Evolutionary conservation across 75 land plant species (phyloP).

Genomic region (Larix kaempferi): DNA sequence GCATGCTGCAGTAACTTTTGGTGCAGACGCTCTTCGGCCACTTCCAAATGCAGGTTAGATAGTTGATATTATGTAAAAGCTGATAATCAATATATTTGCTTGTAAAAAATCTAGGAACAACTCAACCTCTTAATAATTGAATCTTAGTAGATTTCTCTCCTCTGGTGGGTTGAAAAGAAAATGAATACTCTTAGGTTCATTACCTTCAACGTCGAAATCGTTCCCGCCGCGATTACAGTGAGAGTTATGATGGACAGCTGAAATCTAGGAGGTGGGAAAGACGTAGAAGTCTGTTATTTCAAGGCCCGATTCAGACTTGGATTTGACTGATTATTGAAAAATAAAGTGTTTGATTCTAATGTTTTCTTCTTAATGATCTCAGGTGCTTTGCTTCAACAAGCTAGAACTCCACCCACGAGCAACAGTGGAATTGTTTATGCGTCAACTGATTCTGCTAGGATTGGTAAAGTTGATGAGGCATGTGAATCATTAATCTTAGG

Average conservation of each 20-base stretch:
- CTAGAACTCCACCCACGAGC: conserved; percentile 42
- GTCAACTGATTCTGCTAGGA: conserved; percentile 52
- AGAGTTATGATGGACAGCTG: too few relatives aligned
- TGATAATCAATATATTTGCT: neutral
- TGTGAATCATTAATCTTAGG: neutral
- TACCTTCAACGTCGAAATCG: too few relatives aligned
- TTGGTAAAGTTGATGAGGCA: conserved; percentile 16
- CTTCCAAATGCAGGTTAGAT: conserved; percentile 55
- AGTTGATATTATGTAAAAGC: neutral
- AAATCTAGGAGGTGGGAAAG: too few relatives aligned
- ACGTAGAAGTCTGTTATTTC: too few relatives aligned
- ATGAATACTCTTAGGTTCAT: neutral
- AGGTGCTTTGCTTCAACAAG: conserved; percentile 54
- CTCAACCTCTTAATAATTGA: neutral
- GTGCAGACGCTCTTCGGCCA: conserved; percentile 40
- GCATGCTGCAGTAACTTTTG: conserved; percentile 54
- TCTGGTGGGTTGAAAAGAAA: neutral
- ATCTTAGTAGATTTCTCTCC: neutral
- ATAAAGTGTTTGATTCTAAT: neutral
- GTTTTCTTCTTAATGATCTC: neutral
- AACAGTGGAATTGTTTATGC: conserved; percentile 48
- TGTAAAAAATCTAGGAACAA: too few relatives aligned
- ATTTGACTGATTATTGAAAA: too few relatives aligned
- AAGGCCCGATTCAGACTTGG: too few relatives aligned
- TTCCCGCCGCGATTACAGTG: too few relatives aligned